Evolutionary conservation across 1,139 yeast species (phyloP), one percentile per base, ranked within the genome.

Genomic region (Geotrichum candidum): DNA sequence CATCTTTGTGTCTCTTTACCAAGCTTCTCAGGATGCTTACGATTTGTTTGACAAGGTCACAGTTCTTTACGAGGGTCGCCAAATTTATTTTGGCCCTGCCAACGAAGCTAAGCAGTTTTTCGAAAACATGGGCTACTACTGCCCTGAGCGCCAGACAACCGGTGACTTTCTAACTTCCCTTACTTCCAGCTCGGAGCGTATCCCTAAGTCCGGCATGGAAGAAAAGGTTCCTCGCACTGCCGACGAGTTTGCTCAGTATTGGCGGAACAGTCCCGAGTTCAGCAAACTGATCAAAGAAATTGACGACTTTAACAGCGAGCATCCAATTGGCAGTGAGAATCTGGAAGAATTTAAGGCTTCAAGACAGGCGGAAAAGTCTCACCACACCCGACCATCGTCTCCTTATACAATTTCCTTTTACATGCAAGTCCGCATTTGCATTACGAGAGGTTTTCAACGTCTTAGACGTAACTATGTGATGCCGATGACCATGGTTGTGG

Each of bases 121-220:
- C 72, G 71, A 76, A 61, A 79, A 78, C 51, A 84, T 87, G 88
- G 94, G 94, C 51, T 87, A 83, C 73, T 80, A 79, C 15, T 87
- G 90, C 70, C 87, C 89, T 50, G 79, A 81, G 53, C 84, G 96
- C 73, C 91, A 87, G 76, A 86, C 95, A 6, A 86, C 94, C 63
- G 89, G 92, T 22, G 96, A 90, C 73, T 90, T 83, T 73, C 78
- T 90, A 70, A 89, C 96, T 1, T 84, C 95, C 1, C 77, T 89
- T 59, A 87, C 96, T 1, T 85, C 85, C 68, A 92, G 96, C 5
- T 74, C 79, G 3, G 95, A 87, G 72, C 82, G 95, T 73, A 74
- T 77, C n/a, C 73, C 82, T 9, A 74, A 74, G 62, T 73, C 76
- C 18, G 95, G 92, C 1, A 80, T 69, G 63, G 94, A 88, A 70